Conservation (phyloP, 257 asterid species). For the Knoxia roxburghii region DNA sequence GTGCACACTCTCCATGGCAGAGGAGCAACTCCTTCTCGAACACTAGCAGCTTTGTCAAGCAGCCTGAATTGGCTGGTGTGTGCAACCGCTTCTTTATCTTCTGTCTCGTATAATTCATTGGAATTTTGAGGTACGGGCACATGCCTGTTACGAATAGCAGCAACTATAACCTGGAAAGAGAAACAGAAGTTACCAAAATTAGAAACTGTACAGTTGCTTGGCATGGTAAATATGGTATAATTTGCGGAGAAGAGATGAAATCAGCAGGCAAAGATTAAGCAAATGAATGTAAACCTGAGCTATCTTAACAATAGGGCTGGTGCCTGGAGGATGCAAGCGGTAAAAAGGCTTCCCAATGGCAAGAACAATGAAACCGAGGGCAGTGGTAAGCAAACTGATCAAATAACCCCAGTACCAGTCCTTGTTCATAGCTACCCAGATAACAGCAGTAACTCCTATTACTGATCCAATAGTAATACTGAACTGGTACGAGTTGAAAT, state of each 20-base stretch:
- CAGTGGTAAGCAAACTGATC: conserved; percentile 29
- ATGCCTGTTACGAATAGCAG: conserved; percentile 32
- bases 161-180: conserved; percentile 32
- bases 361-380: conserved; percentile 35
- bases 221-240: too few relatives aligned
- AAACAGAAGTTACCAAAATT: too few relatives aligned
- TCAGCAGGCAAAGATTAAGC: too few relatives aligned
- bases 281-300: conserved; percentile 26
- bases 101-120: conserved; percentile 2
- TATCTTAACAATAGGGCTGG: conserved; percentile 34
- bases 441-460: conserved; percentile 44
- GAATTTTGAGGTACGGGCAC: conserved; percentile 21
- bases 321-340: conserved; percentile 27
- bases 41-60: conserved; percentile 39
- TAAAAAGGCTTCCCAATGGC: conserved; percentile 41
- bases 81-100: conserved; percentile 2
- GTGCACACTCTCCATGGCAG: conserved; percentile 29
- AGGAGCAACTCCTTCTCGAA: background rate
- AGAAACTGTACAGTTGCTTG: too few relatives aligned
- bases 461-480: conserved; percentile 44
- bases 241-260: too few relatives aligned
- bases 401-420: conserved; percentile 58
- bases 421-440: conserved; percentile 43
- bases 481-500: conserved; percentile 46
- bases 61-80: conserved; percentile 19